Evolutionary conservation across 148 eudicot genomes (phyloP).

Genomic region (Gaultheria prostrata): DNA sequence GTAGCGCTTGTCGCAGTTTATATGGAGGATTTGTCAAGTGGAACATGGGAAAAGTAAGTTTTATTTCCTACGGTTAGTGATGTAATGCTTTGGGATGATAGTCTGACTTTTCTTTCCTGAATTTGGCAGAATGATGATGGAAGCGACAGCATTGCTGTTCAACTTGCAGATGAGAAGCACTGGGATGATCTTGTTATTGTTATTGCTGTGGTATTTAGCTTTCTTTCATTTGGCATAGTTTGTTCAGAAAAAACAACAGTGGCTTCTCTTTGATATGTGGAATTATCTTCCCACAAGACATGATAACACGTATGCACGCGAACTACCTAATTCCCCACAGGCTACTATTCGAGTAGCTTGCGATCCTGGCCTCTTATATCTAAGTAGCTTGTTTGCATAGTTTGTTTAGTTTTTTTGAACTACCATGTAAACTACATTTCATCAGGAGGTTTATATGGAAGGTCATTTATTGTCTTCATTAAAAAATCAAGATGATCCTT

Average conservation of each 20-base stretch:
- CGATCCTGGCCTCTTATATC: not conserved
- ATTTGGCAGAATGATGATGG: conserved; percentile 67
- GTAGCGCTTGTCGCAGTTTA: conserved; percentile 95
- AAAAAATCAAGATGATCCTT: not conserved
- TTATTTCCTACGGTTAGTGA: conserved; percentile 4
- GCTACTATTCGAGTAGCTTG: not conserved
- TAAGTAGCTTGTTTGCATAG: not conserved
- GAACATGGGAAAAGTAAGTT: conserved; percentile 86
- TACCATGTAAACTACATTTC: not conserved
- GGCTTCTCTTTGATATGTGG: not conserved
- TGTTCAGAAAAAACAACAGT: not conserved
- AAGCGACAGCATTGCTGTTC: conserved; percentile 88
- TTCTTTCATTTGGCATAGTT: conserved; percentile 13
- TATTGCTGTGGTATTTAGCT: conserved; percentile 77
- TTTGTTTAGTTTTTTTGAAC: not conserved
- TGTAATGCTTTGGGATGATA: not conserved
- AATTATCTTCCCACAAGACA: not conserved
- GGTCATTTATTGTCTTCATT: not conserved
- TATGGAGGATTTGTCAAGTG: conserved; percentile 97
- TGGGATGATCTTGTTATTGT: conserved; percentile 95
- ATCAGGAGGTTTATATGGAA: not conserved
- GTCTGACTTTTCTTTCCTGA: conserved; percentile 12
- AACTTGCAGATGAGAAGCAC: conserved; percentile 90
- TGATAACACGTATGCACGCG: conserved; percentile 26
- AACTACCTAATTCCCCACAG: not conserved